Percentiles rank a stretch among this genome's conserved stretches.
Evolutionary conservation across 129 eudicot genomes (phyloP).

Genomic region (Rutidosis leptorrhynchoides): DNA sequence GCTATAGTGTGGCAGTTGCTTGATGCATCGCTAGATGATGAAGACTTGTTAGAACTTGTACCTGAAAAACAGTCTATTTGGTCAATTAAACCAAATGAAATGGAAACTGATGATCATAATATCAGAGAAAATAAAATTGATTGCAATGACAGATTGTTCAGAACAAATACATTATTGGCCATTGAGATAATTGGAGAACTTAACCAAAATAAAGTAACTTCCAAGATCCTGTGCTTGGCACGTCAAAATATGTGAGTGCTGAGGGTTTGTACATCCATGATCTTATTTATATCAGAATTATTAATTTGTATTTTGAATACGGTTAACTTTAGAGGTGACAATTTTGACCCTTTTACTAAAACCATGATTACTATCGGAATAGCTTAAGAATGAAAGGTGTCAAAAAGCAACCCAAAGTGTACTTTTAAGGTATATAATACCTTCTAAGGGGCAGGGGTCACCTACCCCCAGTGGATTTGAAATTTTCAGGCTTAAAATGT

Average conservation of each 20-base stretch:
- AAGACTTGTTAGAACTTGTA: slow-evolving; percentile 70
- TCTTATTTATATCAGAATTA: not conserved
- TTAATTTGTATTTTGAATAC: not conserved
- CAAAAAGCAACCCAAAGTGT: not conserved
- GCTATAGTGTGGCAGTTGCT: slow-evolving; percentile 77
- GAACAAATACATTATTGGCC: slow-evolving; percentile 69
- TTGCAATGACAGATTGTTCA: slow-evolving; percentile 50
- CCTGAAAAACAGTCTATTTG: slow-evolving; percentile 69
- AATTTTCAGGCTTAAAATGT: too few relatives aligned
- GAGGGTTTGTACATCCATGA: not conserved
- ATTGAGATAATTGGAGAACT: slow-evolving; percentile 70
- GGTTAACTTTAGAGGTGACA: not conserved
- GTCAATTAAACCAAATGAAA: slow-evolving; percentile 55
- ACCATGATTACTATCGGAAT: not conserved
- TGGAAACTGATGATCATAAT: slow-evolving; percentile 68
- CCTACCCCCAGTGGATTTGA: too few relatives aligned
- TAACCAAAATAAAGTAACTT: slow-evolving; percentile 56
- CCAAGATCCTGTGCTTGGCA: slow-evolving; percentile 70
- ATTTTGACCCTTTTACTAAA: slow-evolving; percentile 2
- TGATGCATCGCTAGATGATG: slow-evolving; percentile 93
- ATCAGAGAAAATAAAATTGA: slow-evolving; percentile 56
- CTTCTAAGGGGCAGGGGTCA: too few relatives aligned
- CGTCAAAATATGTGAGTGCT: slow-evolving; percentile 78
- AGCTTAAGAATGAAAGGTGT: not conserved
- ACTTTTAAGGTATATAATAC: too few relatives aligned